These are phyloP conservation scores for Metschnikowia gruessii DNA, from an alignment of 805 yeast genomes.

Conservation along the genomic window DNA sequence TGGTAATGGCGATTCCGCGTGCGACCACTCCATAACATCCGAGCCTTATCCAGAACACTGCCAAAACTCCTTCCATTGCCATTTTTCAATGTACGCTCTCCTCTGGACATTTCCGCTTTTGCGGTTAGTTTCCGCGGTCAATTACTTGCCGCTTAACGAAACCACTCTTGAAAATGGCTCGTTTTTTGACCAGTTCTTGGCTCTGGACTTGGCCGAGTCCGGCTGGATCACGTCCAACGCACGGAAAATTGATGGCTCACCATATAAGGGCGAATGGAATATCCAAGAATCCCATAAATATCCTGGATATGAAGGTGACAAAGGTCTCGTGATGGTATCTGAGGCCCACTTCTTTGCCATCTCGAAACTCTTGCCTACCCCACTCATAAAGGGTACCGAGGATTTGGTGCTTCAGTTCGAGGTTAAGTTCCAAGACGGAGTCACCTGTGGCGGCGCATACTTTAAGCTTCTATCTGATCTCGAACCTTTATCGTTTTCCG, in stretches of 20 bases:
- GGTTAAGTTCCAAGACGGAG: conserved; percentile 74
- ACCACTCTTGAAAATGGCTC: conserved; percentile 39
- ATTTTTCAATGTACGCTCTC: background rate
- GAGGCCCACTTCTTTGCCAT: conserved; percentile 84
- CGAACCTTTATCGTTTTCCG: conserved; percentile 50
- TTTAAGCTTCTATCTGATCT: conserved; percentile 59
- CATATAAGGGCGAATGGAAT: conserved; percentile 74
- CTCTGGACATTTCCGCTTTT: conserved; percentile 7
- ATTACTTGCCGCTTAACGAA: conserved; percentile 36
- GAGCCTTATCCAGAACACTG: background rate
- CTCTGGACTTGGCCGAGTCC: conserved; percentile 24
- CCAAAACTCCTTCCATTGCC: background rate
- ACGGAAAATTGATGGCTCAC: conserved; percentile 47
- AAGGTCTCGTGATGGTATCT: conserved; percentile 71
- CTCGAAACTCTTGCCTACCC: conserved; percentile 54
- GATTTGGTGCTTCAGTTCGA: conserved; percentile 87
- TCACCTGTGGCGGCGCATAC: conserved; percentile 89
- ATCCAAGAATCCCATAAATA: conserved; percentile 56
- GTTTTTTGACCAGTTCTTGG: conserved; percentile 63
- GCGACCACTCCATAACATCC: too few species aligned
- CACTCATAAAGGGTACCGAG: conserved; percentile 57
- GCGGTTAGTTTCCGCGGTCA: conserved; percentile 11
- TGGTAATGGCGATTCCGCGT: too few species aligned
- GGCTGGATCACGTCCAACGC: conserved; percentile 55
- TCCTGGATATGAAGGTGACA: conserved; percentile 63